Evolutionary conservation across 1,284 basidiomycete genomes (phyloP).

Genomic region (Cystobasidiaceae sp.): DNA sequence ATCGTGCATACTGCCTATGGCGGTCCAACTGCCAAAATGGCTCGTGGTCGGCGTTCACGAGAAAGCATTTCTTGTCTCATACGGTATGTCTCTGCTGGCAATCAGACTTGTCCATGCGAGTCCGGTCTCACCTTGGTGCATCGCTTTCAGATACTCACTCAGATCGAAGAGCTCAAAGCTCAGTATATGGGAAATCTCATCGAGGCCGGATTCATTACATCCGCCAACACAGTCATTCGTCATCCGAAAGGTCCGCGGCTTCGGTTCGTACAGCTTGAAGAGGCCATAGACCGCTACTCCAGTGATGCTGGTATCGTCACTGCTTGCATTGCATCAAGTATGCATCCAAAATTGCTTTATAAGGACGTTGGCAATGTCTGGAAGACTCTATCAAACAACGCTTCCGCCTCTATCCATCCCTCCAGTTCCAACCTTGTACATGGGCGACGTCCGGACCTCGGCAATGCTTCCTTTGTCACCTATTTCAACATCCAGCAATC

Average conservation of each 20-base stretch:
- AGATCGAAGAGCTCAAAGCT: slow-evolving; percentile 94
- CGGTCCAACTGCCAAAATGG: slow-evolving; percentile 30
- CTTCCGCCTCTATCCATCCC: slow-evolving; percentile 78
- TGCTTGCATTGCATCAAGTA: slow-evolving; percentile 75
- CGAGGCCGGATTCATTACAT: slow-evolving; percentile 74
- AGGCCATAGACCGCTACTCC: slow-evolving; percentile 66
- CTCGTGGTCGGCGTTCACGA: slow-evolving; percentile 58
- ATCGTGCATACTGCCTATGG: slow-evolving; percentile 54
- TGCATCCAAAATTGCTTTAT: slow-evolving; percentile 85
- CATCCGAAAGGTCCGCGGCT: slow-evolving; percentile 51
- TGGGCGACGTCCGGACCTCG: slow-evolving; percentile 61
- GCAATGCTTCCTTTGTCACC: slow-evolving; percentile 61
- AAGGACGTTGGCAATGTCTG: slow-evolving; percentile 62
- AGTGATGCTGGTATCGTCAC: slow-evolving; percentile 60
- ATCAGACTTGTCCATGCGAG: not conserved
- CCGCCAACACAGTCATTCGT: not conserved
- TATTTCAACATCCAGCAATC: slow-evolving; percentile 94
- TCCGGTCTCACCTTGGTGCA: not conserved
- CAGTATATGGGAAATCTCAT: slow-evolving; percentile 76
- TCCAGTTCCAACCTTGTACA: slow-evolving; percentile 77
- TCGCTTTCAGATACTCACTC: slow-evolving; percentile 72
- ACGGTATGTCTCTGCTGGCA: slow-evolving; percentile 56
- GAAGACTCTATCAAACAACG: slow-evolving; percentile 82
- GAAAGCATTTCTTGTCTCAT: slow-evolving; percentile 76
- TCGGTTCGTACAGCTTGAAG: slow-evolving; percentile 70